Base-by-base conservation (phyloP, 805 yeast genomes). In the Spathaspora arborariae region DNA sequence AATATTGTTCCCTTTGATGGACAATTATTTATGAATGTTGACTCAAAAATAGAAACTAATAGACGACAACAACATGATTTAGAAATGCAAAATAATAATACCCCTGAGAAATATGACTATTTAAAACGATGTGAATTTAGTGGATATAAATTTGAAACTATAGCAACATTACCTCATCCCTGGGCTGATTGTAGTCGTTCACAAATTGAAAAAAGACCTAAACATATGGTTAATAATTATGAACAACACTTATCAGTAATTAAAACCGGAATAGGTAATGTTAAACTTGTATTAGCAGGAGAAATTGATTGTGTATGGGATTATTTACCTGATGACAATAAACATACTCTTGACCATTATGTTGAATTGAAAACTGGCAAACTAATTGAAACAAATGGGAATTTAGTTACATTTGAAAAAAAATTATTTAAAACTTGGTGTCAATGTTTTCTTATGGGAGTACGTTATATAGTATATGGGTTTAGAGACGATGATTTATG, bases 301-400 rank as follows among this genome's bases (percentile, higher is more conserved):
- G 98, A 94, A 67, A 88, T 92, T 18, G 98, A 92, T 64, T 85
- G 97, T 62, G 84, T 85, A 9, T 85, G 84, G 77, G 97, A 90
- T 62, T 88, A 80, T 56, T 78, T 82, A 52, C 89, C 91, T 2
- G 74, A 67, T 22, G 56, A 49, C 5, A 62, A 39, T 48, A 48
- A 51, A 19, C 80, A 79, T 49, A 77, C 82, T 19, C 68, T 88
- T 39, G 63, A 75, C 3, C 96, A 88, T 63, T 94, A 94, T 60
- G 84, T 84, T 6, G 97, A 94, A 63, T 70, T 94, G 52, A 92
- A 91, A 59, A 88, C 96, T 1, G 68, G 85, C 2, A 70, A 76
- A 39, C 69, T 75, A 5, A 73, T 92, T 0, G 72, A 69, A 19
- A 71, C 78, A 16, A 79, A 81, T 4, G 72, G 75, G 13, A 84